A percentile compares a stretch with the other conserved stretches of the same genome.
These are phyloP conservation scores for Populus hybrid DNA, from an alignment of 441 rosid species.

Conservation along the genomic window DNA sequence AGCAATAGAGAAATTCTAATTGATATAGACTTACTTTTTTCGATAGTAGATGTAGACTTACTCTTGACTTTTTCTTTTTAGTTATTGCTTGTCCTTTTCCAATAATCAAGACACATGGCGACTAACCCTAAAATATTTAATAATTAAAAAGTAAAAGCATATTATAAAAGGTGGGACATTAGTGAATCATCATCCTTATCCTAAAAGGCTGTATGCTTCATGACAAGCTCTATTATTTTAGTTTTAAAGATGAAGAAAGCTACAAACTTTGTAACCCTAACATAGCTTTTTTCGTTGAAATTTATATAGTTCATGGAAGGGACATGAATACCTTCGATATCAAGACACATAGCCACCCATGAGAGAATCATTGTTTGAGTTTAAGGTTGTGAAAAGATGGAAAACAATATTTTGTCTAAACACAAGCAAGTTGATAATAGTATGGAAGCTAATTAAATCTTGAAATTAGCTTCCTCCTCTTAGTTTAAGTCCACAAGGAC, in stretches of 20 bases:
- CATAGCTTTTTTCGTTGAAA: neutral
- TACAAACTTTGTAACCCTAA: neutral
- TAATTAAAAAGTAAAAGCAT: constrained; percentile 1
- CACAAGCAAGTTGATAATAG: neutral
- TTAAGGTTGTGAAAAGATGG: neutral
- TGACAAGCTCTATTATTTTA: constrained; percentile 3
- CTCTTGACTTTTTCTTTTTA: neutral
- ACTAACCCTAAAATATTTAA: neutral
- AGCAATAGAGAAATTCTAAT: constrained; percentile 29
- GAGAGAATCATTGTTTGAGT: neutral
- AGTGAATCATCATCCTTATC: constrained; percentile 35
- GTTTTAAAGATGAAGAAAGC: constrained; percentile 5
- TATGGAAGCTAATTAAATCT: neutral
- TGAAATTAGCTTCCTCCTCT: neutral
- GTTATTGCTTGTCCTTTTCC: constrained; percentile 13
- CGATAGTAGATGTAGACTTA: too few relatives aligned
- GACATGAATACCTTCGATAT: neutral
- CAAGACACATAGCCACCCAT: neutral
- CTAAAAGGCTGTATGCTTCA: constrained; percentile 2
- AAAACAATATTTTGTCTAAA: neutral
- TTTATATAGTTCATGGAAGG: neutral
- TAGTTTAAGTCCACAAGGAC: neutral
- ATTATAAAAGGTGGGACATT: constrained; percentile 4
- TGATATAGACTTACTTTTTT: neutral
- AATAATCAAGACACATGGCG: constrained; percentile 17